These are phyloP conservation scores for Punctularia strigosozonata DNA, from an alignment of 768 basidiomycete genomes.

Conservation along the genomic window DNA sequence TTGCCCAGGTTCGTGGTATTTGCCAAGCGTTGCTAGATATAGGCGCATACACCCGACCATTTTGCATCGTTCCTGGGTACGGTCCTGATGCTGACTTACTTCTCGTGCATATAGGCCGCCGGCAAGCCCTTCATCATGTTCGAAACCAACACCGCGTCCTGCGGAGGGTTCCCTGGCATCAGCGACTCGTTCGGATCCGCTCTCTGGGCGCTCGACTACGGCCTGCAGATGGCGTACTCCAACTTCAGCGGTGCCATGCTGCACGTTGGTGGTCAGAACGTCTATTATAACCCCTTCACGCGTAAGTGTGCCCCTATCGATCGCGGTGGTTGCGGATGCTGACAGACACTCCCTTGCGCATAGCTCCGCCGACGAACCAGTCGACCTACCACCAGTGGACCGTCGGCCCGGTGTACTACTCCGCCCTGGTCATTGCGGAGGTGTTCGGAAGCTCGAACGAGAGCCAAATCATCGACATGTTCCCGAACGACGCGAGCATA, in stretches of 20 bases:
- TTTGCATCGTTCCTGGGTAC: too few species aligned
- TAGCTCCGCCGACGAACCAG: constrained; percentile 41
- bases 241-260: constrained; percentile 32
- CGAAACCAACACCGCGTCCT: constrained; percentile 45
- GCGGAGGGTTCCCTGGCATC: constrained; percentile 37
- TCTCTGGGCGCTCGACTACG: constrained; percentile 42
- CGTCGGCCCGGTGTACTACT: constrained; percentile 63
- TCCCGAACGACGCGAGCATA: constrained; percentile 34
- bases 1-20: too few species aligned
- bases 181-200: constrained; percentile 46
- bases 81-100: too few species aligned
- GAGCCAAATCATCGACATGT: constrained; percentile 57
- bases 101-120: too few species aligned
- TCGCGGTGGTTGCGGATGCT: background rate
- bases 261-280: constrained; percentile 52
- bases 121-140: constrained; percentile 40
- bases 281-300: constrained; percentile 48
- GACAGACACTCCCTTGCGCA: constrained; percentile 4
- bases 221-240: constrained; percentile 36
- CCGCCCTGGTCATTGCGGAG: constrained; percentile 60
- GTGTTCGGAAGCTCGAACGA: constrained; percentile 52
- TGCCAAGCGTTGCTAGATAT: too few species aligned
- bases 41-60: too few species aligned
- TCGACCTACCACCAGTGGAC: constrained; percentile 57
- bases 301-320: constrained; percentile 12